Percentiles rank a stretch among this genome's conserved stretches.
Conservation (phyloP, 257 asterid genomes). For the Nicotiana benthamiana region DNA sequence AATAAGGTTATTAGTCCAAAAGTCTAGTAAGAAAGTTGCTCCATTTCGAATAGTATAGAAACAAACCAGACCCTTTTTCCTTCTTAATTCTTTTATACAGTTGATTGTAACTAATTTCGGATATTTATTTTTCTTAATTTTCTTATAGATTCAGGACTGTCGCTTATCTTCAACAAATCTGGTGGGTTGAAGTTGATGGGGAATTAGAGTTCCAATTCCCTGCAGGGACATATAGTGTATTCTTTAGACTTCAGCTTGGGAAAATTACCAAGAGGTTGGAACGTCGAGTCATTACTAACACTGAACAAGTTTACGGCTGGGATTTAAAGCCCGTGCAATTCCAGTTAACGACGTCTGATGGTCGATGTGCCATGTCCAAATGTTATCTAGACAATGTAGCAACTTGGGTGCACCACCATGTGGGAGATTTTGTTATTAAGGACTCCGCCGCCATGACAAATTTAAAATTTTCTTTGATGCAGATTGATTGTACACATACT, state of each 20-base stretch:
- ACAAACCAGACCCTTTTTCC: neutral
- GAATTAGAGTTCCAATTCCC: conserved; percentile 12
- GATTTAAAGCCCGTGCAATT: conserved; percentile 56
- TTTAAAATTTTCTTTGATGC: conserved; percentile 54
- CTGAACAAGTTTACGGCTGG: conserved; percentile 71
- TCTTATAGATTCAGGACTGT: conserved; percentile 3
- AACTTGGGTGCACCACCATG: conserved; percentile 59
- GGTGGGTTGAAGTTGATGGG: conserved; percentile 19
- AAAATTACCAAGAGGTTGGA: conserved; percentile 41
- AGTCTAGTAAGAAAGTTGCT: too few relatives aligned
- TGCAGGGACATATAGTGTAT: neutral
- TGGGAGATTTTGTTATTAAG: conserved; percentile 57
- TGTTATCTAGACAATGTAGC: conserved; percentile 42
- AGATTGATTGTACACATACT: conserved; percentile 83
- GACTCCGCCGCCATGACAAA: conserved; percentile 28
- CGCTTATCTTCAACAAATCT: conserved; percentile 18
- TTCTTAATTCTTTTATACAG: too few relatives aligned
- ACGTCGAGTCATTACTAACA: conserved; percentile 32
- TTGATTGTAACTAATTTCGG: too few relatives aligned
- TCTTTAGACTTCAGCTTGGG: conserved; percentile 56
- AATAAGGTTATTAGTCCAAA: too few relatives aligned
- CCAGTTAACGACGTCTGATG: conserved; percentile 44
- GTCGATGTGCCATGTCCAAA: conserved; percentile 31
- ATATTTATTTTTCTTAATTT: neutral
- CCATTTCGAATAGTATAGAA: neutral